Evolutionary conservation across 371 early-diverging fungal genomes (phyloP).

Genomic region (Zopfochytrium polystomum): DNA sequence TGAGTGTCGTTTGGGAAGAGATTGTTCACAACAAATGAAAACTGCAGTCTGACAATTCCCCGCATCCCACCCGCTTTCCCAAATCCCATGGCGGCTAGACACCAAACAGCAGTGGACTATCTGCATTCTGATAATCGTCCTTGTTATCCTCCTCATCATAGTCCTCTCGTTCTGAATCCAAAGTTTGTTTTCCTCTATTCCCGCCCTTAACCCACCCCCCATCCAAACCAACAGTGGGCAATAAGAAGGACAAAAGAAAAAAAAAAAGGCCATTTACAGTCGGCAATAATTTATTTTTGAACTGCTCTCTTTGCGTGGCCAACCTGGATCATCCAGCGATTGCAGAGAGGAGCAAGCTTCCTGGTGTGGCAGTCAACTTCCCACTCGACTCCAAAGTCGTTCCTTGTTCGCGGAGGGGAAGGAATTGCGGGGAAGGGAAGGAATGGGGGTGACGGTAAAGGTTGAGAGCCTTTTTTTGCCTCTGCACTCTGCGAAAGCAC

Average conservation of each 20-base stretch:
- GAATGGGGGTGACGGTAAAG: not conserved
- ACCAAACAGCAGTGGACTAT: constrained; percentile 50
- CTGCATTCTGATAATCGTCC: constrained; percentile 48
- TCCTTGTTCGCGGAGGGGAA: constrained; percentile 15
- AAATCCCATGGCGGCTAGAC: constrained; percentile 21
- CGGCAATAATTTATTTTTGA: too few species aligned
- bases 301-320: too few species aligned
- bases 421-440: not conserved
- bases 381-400: constrained; percentile 36
- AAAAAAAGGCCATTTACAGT: too few species aligned
- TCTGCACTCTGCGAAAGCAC: too few species aligned
- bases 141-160: constrained; percentile 49
- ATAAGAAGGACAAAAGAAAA: too few species aligned
- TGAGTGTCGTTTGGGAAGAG: constrained; percentile 14
- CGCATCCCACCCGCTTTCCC: not conserved
- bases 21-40: constrained; percentile 16
- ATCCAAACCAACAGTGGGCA: too few species aligned
- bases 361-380: constrained; percentile 33
- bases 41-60: not conserved
- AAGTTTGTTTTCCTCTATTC: too few species aligned
- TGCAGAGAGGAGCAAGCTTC: not conserved
- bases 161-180: constrained; percentile 29
- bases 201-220: too few species aligned
- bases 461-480: too few species aligned
- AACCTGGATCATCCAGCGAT: not conserved